Evolutionary conservation across 202 grass and related monocot species (phyloP), one percentile per base, ranked within the genome.

Genomic region (Saccharum hybrid): DNA sequence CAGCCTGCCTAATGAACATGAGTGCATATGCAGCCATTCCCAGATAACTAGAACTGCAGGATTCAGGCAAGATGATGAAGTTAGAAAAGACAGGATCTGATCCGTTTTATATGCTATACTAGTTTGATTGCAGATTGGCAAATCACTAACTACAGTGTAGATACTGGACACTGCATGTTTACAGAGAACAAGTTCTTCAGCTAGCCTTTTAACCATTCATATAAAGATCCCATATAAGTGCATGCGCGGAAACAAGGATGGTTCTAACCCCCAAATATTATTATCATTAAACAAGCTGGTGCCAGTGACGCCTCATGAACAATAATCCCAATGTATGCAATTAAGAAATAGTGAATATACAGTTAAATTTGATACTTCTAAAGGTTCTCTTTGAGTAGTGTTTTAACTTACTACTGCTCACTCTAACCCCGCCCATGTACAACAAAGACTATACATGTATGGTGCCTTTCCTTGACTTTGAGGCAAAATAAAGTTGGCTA

Each of bases 61-160:
- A 61, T 60, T 23, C 54, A 30, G 23, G 69, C 69, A 72, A 72
- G 43, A 73, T 51, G 43, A 73, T 73, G 52, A 56, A 8, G 67
- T 74, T 63, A 30, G 9, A 1, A 40, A 75, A 26, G 42, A 46
- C 7, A 4, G 19, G 1, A 36, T 8, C 16, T 14, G 15, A 38
- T 33, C 19, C 11, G 9, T 74, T 71, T 23, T 48, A 18, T 36
- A 18, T 36, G 5, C 37, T 38, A 38, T 38, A 83, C n/a, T 39
- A 13, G 11, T 81, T 71, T 63, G 23, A 26, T 46, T 59, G 56
- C 37, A 31, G 52, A 31, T n/a, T 61, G 23, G 16, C 21, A 74
- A 74, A 56, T 38, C 38, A 31, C 36, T 43, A 57, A 70, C 39
- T 23, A 12, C n/a, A 70, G 4, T 70, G 19, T 22, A 21, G 21